Evolutionary conservation across 345 rosid species (phyloP).

Genomic region (Kernera saxatilis): DNA sequence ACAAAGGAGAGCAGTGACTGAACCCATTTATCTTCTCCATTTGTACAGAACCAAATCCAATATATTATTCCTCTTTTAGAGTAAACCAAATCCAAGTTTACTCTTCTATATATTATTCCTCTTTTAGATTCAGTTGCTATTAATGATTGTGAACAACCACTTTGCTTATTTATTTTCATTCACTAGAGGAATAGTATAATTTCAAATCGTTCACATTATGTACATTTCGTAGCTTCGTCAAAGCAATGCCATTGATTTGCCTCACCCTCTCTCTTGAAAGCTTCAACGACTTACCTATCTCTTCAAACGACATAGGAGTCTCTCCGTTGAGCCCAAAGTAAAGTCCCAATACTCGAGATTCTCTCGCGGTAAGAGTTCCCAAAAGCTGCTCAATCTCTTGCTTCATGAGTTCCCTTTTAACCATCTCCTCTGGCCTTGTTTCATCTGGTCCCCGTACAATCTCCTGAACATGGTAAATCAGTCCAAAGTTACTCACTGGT

Average conservation of each 20-base stretch:
- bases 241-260: constrained; percentile 43
- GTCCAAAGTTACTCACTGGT: neutral
- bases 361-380: constrained; percentile 33
- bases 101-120: neutral
- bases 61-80: neutral
- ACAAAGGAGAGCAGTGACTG: constrained; percentile 44
- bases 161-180: neutral
- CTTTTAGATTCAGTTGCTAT: neutral
- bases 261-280: constrained; percentile 51
- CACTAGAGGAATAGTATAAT: constrained; percentile 32
- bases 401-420: constrained; percentile 34
- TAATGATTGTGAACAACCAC: neutral
- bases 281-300: constrained; percentile 41
- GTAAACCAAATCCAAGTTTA: neutral
- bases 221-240: constrained; percentile 33
- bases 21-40: neutral
- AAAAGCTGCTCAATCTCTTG: constrained; percentile 33
- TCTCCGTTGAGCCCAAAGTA: constrained; percentile 46
- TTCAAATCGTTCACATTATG: constrained; percentile 29
- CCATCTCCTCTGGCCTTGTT: constrained; percentile 39
- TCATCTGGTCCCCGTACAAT: constrained; percentile 48
- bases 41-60: constrained; percentile 2
- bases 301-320: constrained; percentile 41
- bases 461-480: constrained; percentile 32
- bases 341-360: constrained; percentile 39